Evolutionary conservation across 2,329 filamentous ascomycete genomes (phyloP), one percentile per base, ranked within the genome.

Genomic region (Diaporthe amygdali): DNA sequence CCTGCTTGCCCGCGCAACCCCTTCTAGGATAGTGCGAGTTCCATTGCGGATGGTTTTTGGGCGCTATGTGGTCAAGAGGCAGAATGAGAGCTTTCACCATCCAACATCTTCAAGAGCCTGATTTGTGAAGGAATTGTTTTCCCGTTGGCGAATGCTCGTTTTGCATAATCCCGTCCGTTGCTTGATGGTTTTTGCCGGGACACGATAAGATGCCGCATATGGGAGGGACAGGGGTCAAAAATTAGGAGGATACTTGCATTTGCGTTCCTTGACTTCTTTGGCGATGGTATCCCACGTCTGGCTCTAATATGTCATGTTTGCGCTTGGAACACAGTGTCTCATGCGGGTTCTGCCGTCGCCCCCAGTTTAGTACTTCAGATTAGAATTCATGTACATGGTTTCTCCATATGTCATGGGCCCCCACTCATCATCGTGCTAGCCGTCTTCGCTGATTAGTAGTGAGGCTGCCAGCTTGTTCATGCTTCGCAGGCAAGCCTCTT

Each of bases 181-280:
- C 69, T 68, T 70, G 63, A 70, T 52, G 63, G 39, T 47, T 49
- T 14, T 68, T 10, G 41, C 20, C 49, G 47, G 20, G 47, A 67
- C 63, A 66, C 22, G 69, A 67, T 56, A 66, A 66, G 27, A 70
- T 51, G 59, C 52, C 44, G 52, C 52, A 51, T 47, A 59, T 51
- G 66, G 30, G 63, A 51, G 32, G 41, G 49, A 59, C 3, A 20
- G n/a, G 66, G 66, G 15, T 7, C 5, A 47, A 56, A 68, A 39
- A 39, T 41, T 25, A 49, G 66, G 52, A 56, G 34, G 52, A 68
- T 12, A 30, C 37, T 68, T 68, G 41, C 52, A 46, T 47, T 34
- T 68, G 44, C 41, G 34, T 34, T 68, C 46, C 51, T 59, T 47
- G 30, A 34, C 46, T 68, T 68, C 66, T 55, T 68, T 61, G 66